Conservation (phyloP, 495 filamentous ascomycete genomes). For the Lasiosphaeria hispida region DNA sequence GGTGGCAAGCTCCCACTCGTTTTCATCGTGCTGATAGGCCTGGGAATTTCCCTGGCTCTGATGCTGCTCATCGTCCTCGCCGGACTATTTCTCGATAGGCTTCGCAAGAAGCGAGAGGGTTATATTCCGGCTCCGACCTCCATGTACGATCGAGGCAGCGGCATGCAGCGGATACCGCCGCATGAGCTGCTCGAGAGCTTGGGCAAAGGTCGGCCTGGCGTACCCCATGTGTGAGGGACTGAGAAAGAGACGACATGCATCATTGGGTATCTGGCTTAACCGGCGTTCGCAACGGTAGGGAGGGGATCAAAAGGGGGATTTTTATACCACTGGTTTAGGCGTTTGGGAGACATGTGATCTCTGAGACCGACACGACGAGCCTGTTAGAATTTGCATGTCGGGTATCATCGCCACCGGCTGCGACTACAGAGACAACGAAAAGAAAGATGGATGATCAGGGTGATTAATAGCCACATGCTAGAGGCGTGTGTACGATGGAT, state of each 20-base stretch:
- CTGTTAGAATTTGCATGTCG: background rate
- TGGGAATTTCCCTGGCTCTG: constrained; percentile 82
- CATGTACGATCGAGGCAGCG: constrained; percentile 69
- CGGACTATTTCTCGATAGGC: constrained; percentile 78
- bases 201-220: constrained; percentile 37
- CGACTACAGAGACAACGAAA: background rate
- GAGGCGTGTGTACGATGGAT: constrained; percentile 7
- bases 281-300: constrained; percentile 7
- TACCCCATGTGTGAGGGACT: constrained; percentile 40
- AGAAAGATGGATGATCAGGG: background rate
- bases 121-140: constrained; percentile 77
- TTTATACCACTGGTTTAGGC: constrained; percentile 20
- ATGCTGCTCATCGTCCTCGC: constrained; percentile 85
- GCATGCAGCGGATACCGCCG: constrained; percentile 78
- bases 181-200: constrained; percentile 67
- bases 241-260: background rate
- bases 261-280: constrained; percentile 4
- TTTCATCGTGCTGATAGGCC: constrained; percentile 86
- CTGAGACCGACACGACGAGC: background rate
- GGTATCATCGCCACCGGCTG: background rate
- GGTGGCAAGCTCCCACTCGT: constrained; percentile 64
- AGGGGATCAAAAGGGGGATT: constrained; percentile 4
- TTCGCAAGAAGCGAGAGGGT: constrained; percentile 80
- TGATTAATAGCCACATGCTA: background rate
- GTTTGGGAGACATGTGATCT: constrained; percentile 7